Conservation (phyloP, 108 stramenopile genomes). For the Pseudonitzschia pungens region DNA sequence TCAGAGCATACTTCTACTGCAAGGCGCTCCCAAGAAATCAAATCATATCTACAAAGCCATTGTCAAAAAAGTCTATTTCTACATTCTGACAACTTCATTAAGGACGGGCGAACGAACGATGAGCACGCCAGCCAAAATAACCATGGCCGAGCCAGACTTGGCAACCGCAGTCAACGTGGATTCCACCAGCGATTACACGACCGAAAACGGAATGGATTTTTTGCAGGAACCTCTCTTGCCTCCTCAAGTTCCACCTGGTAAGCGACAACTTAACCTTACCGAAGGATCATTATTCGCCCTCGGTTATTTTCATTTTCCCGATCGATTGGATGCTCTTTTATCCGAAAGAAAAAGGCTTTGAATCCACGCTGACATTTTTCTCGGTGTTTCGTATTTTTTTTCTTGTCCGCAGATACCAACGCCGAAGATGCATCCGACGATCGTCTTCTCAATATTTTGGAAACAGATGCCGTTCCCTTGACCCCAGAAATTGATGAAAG, state of each 20-base stretch:
- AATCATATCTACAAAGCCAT: too few species aligned
- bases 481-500: slow-evolving; percentile 17
- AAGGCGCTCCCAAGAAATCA: too few species aligned
- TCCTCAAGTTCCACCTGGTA: neutral
- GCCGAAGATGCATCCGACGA: neutral
- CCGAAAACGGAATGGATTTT: neutral
- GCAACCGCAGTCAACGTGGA: neutral
- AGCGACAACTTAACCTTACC: neutral
- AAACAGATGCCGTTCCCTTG: neutral
- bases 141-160: neutral
- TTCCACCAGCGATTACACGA: neutral
- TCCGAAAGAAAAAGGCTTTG: neutral
- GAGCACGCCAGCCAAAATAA: neutral
- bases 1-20: too few species aligned
- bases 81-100: too few species aligned
- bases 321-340: neutral
- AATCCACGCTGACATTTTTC: neutral
- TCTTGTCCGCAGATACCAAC: neutral
- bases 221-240: slow-evolving; percentile 18
- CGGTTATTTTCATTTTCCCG: neutral
- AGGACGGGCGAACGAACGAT: neutral
- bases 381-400: neutral
- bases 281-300: neutral
- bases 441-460: neutral
- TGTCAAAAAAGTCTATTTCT: too few species aligned